These are phyloP conservation scores for Candida neerlandica DNA, from an alignment of 1,139 yeast species.

Conservation along the genomic window DNA sequence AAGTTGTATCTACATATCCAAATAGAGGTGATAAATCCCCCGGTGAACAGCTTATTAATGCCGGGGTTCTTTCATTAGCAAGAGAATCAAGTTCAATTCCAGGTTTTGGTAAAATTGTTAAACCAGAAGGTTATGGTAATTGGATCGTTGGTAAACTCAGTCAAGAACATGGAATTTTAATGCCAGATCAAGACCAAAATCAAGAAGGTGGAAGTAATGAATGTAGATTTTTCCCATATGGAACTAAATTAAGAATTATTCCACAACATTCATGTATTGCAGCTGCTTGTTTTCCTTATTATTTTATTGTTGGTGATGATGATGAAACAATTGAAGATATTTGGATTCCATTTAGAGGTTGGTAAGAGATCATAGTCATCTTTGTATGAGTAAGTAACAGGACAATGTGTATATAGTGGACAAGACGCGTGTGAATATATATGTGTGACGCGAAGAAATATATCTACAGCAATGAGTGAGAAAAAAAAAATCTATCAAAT, in stretches of 20 bases:
- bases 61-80: constrained; percentile 73
- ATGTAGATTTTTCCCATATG: constrained; percentile 46
- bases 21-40: constrained; percentile 46
- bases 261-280: constrained; percentile 82
- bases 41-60: constrained; percentile 68
- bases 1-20: constrained; percentile 63
- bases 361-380: too few species aligned
- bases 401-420: background rate
- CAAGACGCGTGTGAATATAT: background rate
- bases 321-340: constrained; percentile 56
- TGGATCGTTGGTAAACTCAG: constrained; percentile 63
- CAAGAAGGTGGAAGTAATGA: constrained; percentile 22
- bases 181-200: constrained; percentile 31
- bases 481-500: background rate
- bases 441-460: background rate
- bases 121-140: constrained; percentile 39
- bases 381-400: too few species aligned
- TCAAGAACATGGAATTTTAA: constrained; percentile 67
- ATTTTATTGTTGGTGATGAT: constrained; percentile 52
- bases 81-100: constrained; percentile 59
- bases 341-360: constrained; percentile 72
- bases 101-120: constrained; percentile 50
- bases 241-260: constrained; percentile 55
- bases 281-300: constrained; percentile 65
- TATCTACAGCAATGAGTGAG: background rate